A percentile compares a stretch with the other conserved stretches of the same genome.
These are phyloP conservation scores for Cladophialophora bantiana DNA, from an alignment of 2,329 filamentous ascomycete species.

Conservation along the genomic window DNA sequence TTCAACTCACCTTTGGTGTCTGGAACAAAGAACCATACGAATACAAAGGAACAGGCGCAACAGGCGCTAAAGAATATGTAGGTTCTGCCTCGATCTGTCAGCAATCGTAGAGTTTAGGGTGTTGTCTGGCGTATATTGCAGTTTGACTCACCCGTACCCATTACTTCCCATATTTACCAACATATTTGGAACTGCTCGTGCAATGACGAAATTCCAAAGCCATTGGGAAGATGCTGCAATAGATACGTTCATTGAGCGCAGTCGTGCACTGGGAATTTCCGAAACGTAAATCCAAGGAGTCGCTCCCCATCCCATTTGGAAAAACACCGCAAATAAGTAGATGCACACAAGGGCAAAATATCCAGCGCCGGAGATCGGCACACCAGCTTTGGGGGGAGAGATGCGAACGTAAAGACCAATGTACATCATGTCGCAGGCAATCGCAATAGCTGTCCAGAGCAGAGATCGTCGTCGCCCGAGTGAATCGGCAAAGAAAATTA, in stretches of 20 bases:
- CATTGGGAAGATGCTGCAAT: conserved; percentile 73
- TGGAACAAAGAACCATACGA: conserved; percentile 71
- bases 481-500: conserved; percentile 69
- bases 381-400: conserved; percentile 63
- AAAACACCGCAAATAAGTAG: conserved; percentile 75
- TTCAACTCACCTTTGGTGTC: conserved; percentile 69
- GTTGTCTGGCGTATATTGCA: background rate
- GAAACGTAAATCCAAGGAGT: conserved; percentile 76
- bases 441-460: conserved; percentile 69
- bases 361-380: conserved; percentile 66
- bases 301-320: conserved; percentile 72
- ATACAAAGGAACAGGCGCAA: conserved; percentile 10
- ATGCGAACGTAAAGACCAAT: conserved; percentile 73
- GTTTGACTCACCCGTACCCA: conserved; percentile 15
- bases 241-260: conserved; percentile 71
- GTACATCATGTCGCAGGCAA: conserved; percentile 70
- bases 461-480: conserved; percentile 66
- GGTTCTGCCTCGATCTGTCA: conserved; percentile 62
- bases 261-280: conserved; percentile 72
- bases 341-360: conserved; percentile 75
- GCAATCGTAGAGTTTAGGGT: conserved; percentile 30
- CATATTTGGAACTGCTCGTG: conserved; percentile 60
- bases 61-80: conserved; percentile 70
- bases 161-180: conserved; percentile 46
- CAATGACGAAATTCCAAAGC: conserved; percentile 77